Conservation (phyloP, 1,139 yeast genomes). For the Geotrichum restrictum region DNA sequence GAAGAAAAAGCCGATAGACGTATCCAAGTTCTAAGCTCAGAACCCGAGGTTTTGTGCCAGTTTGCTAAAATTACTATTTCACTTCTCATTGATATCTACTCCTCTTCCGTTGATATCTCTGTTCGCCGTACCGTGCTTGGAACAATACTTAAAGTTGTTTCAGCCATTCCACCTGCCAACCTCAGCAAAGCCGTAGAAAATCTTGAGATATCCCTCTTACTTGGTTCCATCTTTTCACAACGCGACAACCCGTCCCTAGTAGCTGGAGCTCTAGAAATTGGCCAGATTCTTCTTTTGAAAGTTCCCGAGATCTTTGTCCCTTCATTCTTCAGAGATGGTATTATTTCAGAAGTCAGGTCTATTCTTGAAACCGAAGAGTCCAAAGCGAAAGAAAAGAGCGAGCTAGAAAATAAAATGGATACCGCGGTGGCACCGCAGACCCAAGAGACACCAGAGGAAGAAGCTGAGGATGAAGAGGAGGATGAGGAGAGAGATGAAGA, state of each 20-base stretch:
- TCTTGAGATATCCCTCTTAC: conserved; percentile 41
- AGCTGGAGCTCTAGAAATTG: conserved; percentile 52
- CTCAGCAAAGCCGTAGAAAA: conserved; percentile 29
- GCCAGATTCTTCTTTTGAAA: conserved; percentile 46
- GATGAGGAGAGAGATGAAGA: conserved; percentile 27
- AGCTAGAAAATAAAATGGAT: neutral
- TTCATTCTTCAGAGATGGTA: conserved; percentile 68
- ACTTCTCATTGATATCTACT: conserved; percentile 63
- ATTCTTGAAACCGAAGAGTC: conserved; percentile 21
- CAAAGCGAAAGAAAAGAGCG: conserved; percentile 13
- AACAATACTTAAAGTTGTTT: conserved; percentile 52
- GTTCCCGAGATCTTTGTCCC: conserved; percentile 46
- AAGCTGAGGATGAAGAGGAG: conserved; percentile 23
- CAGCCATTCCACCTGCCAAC: conserved; percentile 31
- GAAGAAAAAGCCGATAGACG: conserved; percentile 21
- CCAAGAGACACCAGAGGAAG: conserved; percentile 19
- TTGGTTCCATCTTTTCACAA: conserved; percentile 72
- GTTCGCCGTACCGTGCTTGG: conserved; percentile 60
- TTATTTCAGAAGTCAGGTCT: conserved; percentile 50
- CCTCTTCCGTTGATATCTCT: conserved; percentile 68
- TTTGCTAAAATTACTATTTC: conserved; percentile 56
- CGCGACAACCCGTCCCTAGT: conserved; percentile 42
- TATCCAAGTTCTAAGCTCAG: conserved; percentile 21
- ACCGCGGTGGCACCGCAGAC: neutral
- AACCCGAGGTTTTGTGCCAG: conserved; percentile 27